Evolutionary conservation across 805 yeast species (phyloP).

Genomic region (Barnettozyma siamensis): DNA sequence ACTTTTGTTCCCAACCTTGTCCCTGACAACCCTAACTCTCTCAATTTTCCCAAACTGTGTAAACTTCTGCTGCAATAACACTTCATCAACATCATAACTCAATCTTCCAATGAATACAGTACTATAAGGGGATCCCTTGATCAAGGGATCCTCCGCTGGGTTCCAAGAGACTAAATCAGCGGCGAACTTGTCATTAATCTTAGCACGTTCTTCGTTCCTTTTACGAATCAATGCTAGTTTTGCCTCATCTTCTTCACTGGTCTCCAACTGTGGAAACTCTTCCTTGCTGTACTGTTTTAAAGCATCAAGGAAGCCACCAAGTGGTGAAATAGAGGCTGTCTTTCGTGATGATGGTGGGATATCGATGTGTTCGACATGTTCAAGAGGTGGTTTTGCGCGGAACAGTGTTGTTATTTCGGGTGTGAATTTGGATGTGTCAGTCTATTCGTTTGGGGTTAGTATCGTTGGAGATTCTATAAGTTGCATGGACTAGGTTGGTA

Average conservation of each 20-base stretch:
- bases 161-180: slow-evolving; percentile 40
- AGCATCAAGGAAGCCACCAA: slow-evolving; percentile 17
- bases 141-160: slow-evolving; percentile 51
- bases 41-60: slow-evolving; percentile 67
- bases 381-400: slow-evolving; percentile 26
- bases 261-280: slow-evolving; percentile 12
- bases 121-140: slow-evolving; percentile 64
- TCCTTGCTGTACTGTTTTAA: slow-evolving; percentile 26
- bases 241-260: slow-evolving; percentile 25
- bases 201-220: slow-evolving; percentile 21
- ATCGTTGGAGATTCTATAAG: neutral
- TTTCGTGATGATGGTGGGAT: slow-evolving; percentile 12
- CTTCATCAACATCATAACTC: slow-evolving; percentile 56
- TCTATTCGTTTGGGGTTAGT: slow-evolving; percentile 9
- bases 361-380: slow-evolving; percentile 18
- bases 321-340: slow-evolving; percentile 17
- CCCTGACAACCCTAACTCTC: slow-evolving; percentile 49
- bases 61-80: slow-evolving; percentile 61
- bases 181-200: slow-evolving; percentile 28
- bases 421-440: slow-evolving; percentile 31
- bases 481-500: neutral
- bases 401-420: slow-evolving; percentile 37
- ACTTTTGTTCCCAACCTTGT: slow-evolving; percentile 46
- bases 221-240: slow-evolving; percentile 26
- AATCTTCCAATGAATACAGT: slow-evolving; percentile 78